A percentile compares a stretch with the other conserved stretches of the same genome.
phyloP scores from a whole-genome alignment of 371 early-diverging fungal genomes.

The Mucor saturninus region DNA sequence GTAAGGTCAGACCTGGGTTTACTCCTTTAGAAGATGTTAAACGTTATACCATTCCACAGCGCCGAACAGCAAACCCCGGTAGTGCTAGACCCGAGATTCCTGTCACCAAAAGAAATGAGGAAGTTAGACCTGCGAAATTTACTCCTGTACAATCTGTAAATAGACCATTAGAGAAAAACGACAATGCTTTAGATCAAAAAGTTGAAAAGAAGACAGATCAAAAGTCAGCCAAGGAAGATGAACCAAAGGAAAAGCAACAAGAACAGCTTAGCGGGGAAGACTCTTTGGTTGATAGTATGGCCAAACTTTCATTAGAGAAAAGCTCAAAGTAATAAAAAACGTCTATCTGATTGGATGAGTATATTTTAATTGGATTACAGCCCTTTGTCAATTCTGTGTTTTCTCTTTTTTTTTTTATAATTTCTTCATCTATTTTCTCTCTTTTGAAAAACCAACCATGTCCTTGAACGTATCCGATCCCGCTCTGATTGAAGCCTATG shows the following conservation, averaged over 20 bases:
- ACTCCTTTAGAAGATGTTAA: conserved; percentile 68
- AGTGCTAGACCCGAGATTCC: conserved; percentile 21
- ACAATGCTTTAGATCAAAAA: conserved; percentile 24
- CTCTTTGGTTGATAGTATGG: conserved; percentile 33
- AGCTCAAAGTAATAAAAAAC: background rate
- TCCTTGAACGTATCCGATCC: conserved; percentile 57
- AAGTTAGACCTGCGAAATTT: conserved; percentile 17
- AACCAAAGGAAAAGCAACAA: conserved; percentile 28
- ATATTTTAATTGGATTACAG: background rate
- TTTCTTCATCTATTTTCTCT: background rate
- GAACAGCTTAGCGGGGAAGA: conserved; percentile 40
- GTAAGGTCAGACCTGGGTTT: conserved; percentile 71
- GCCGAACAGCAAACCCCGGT: conserved; percentile 10
- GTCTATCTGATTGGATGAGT: background rate
- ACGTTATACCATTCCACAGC: conserved; percentile 60
- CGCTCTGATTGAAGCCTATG: conserved; percentile 66
- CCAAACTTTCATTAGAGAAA: conserved; percentile 7
- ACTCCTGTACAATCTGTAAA: conserved; percentile 7
- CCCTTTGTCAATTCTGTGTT: background rate
- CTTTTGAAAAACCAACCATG: conserved; percentile 27
- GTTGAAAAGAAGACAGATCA: conserved; percentile 26
- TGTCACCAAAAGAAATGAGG: conserved; percentile 33
- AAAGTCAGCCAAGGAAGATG: conserved; percentile 22
- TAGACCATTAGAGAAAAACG: conserved; percentile 20
- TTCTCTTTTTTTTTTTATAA: background rate